phyloP scores from a whole-genome alignment of 2,329 filamentous ascomycete species.

The Cladorrhinum sp. region DNA sequence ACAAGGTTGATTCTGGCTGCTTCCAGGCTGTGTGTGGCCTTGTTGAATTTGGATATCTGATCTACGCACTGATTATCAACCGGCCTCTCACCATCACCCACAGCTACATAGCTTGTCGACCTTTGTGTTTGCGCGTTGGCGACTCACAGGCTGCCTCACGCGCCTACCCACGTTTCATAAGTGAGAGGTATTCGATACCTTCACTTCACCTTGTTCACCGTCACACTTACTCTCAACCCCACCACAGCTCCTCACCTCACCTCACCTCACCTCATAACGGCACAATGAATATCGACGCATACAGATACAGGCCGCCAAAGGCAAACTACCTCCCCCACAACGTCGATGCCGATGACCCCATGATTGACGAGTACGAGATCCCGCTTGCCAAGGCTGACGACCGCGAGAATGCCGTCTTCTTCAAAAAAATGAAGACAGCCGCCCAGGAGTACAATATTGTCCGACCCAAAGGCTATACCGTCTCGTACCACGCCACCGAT shows the following conservation, averaged over 20 bases:
- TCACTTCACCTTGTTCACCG: background rate
- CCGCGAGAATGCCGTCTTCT: conserved; percentile 55
- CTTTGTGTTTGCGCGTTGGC: background rate
- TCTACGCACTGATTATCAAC: background rate
- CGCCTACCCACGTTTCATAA: no score
- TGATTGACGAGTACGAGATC: conserved; percentile 51
- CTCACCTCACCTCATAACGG: background rate
- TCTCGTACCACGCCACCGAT: conserved; percentile 94
- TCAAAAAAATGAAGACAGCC: conserved; percentile 54
- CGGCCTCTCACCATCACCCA: background rate
- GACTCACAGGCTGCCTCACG: no score
- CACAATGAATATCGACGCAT: conserved; percentile 44
- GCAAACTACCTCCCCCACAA: conserved; percentile 60
- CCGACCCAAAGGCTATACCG: conserved; percentile 78
- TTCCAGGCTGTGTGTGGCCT: background rate
- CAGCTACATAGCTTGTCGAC: background rate
- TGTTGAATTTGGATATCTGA: background rate
- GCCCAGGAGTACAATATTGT: conserved; percentile 67
- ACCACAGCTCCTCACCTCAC: no score
- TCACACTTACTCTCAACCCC: background rate
- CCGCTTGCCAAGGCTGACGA: conserved; percentile 51
- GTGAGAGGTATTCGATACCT: background rate
- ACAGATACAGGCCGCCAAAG: conserved; percentile 53
- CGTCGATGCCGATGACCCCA: conserved; percentile 45
- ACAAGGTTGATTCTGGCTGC: background rate